Conservation (phyloP, 495 filamentous ascomycete genomes). For the Letharia columbiana region DNA sequence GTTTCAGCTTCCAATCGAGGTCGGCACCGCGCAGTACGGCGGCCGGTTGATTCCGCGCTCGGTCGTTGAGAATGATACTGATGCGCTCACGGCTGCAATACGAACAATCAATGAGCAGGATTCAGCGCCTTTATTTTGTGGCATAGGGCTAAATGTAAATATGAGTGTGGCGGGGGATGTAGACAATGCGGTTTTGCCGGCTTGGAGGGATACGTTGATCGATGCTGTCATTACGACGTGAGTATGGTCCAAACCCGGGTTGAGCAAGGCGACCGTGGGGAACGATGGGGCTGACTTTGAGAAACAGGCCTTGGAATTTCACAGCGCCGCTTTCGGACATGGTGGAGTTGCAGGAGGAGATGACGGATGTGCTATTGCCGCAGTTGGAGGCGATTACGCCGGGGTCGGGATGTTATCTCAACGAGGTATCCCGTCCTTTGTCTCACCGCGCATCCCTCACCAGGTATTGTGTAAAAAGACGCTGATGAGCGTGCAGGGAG, state of each 20-base stretch:
- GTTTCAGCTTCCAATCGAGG: slow-evolving; percentile 33
- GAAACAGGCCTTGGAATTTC: slow-evolving; percentile 4
- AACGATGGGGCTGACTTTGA: no score
- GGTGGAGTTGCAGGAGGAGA: slow-evolving; percentile 5
- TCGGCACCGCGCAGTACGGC: slow-evolving; percentile 28
- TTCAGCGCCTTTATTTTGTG: slow-evolving; percentile 34
- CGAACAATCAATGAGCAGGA: slow-evolving; percentile 29
- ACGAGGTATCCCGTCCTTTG: slow-evolving; percentile 30
- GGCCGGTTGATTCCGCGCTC: slow-evolving; percentile 50
- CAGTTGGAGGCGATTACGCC: slow-evolving; percentile 29
- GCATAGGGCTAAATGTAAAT: slow-evolving; percentile 35
- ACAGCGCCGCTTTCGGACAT: slow-evolving; percentile 8
- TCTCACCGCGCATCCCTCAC: background rate
- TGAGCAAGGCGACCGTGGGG: no score
- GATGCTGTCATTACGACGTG: slow-evolving; percentile 30
- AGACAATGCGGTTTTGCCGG: slow-evolving; percentile 41
- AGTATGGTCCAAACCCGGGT: background rate
- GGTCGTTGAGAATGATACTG: slow-evolving; percentile 42
- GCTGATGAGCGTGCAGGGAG: slow-evolving; percentile 26
- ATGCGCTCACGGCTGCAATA: slow-evolving; percentile 34
- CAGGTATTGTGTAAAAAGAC: background rate
- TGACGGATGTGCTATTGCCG: slow-evolving; percentile 16
- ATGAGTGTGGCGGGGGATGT: slow-evolving; percentile 4
- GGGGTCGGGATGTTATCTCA: slow-evolving; percentile 38
- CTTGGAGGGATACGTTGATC: slow-evolving; percentile 49